Conservation (phyloP, 495 filamentous ascomycete species). For the Pyrenula aspistea region DNA sequence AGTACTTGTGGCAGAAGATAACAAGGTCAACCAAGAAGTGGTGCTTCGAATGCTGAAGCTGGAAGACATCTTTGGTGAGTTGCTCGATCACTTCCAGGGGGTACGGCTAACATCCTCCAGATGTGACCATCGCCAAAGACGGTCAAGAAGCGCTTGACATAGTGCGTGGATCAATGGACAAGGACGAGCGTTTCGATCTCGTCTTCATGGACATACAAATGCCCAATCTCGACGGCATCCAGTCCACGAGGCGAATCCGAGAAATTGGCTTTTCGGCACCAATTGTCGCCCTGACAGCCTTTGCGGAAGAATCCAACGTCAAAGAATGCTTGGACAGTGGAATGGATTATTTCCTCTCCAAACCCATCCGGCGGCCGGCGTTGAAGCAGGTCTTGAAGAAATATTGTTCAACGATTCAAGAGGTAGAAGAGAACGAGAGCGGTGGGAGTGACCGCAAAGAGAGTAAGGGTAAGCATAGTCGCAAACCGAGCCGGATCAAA, state of each 20-base stretch:
- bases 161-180: slow-evolving; percentile 71
- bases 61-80: slow-evolving; percentile 49
- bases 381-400: slow-evolving; percentile 74
- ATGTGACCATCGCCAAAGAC: slow-evolving; percentile 71
- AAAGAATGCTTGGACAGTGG: slow-evolving; percentile 69
- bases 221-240: slow-evolving; percentile 83
- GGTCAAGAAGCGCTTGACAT: slow-evolving; percentile 81
- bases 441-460: background rate
- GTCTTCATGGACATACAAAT: slow-evolving; percentile 97
- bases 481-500: background rate
- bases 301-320: slow-evolving; percentile 81
- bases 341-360: slow-evolving; percentile 63
- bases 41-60: slow-evolving; percentile 65
- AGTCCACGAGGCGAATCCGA: slow-evolving; percentile 78
- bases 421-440: slow-evolving; percentile 19
- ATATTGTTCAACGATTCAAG: slow-evolving; percentile 47
- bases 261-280: slow-evolving; percentile 78
- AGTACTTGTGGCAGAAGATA: slow-evolving; percentile 90
- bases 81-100: background rate
- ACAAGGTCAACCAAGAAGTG: slow-evolving; percentile 89
- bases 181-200: slow-evolving; percentile 58
- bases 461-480: background rate
- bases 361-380: slow-evolving; percentile 74
- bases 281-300: slow-evolving; percentile 85
- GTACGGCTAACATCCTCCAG: slow-evolving; percentile 22